These are phyloP conservation scores for Microcos paniculata DNA, from an alignment of 345 rosid species.

Conservation along the genomic window DNA sequence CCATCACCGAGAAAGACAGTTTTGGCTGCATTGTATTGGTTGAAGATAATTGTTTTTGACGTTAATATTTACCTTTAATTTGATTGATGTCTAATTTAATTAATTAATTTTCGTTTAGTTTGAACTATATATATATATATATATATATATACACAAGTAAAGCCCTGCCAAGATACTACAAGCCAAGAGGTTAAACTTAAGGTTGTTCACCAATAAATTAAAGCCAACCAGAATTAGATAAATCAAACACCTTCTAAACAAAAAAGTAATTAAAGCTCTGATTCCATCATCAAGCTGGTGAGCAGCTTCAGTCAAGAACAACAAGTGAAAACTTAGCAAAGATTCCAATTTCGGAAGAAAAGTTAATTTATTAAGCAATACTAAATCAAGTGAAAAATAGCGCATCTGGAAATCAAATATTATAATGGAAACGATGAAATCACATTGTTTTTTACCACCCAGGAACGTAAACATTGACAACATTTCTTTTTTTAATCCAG, in stretches of 20 bases:
- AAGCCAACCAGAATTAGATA: neutral
- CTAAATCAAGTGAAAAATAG: too few relatives aligned
- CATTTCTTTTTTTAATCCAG: too few relatives aligned
- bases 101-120: neutral
- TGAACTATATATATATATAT: neutral
- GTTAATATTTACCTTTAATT: neutral
- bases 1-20: neutral
- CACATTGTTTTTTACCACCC: too few relatives aligned
- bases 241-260: neutral
- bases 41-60: neutral
- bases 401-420: too few relatives aligned
- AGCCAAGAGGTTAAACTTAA: neutral
- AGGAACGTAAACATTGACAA: too few relatives aligned
- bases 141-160: too few relatives aligned
- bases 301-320: slow-evolving; percentile 7
- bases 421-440: too few relatives aligned
- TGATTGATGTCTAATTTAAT: neutral
- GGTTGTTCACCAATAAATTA: neutral
- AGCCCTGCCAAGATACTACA: neutral
- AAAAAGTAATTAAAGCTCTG: too few relatives aligned
- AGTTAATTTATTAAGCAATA: neutral
- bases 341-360: neutral
- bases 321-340: neutral
- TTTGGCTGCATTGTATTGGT: neutral
- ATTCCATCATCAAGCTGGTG: neutral